Conservation (phyloP, 208 protist genomes). For the Trypanosomatidae sp. region DNA sequence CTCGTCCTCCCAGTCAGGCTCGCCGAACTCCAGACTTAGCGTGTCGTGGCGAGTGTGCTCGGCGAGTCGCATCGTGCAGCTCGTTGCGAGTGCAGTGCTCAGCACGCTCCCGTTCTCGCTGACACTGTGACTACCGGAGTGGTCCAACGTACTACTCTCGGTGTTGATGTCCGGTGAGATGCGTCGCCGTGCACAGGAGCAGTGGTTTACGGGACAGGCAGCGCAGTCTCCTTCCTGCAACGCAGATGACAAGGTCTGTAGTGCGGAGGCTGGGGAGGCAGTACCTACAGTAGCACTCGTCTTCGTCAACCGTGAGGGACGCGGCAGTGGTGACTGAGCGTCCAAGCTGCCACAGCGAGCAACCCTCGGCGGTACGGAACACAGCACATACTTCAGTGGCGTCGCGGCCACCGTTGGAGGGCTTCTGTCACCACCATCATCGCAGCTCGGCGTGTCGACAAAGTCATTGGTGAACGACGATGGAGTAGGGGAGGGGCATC, state of each 20-base stretch:
- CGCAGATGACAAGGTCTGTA: background rate
- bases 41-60: conserved; percentile 11
- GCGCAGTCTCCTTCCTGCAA: background rate
- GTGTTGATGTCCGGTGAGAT: conserved; percentile 12
- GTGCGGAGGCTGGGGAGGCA: background rate
- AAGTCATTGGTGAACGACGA: conserved; percentile 11
- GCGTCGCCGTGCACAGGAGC: conserved; percentile 7
- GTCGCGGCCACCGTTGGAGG: conserved; percentile 7
- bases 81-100: conserved; percentile 15
- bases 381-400: background rate
- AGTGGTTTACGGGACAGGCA: background rate
- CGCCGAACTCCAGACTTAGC: conserved; percentile 9
- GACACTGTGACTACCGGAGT: conserved; percentile 23
- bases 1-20: conserved; percentile 4
- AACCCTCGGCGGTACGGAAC: background rate
- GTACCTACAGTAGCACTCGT: background rate
- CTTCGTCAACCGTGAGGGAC: background rate
- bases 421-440: background rate
- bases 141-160: conserved; percentile 10
- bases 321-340: background rate
- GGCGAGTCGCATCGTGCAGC: conserved; percentile 19
- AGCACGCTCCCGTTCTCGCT: conserved; percentile 24
- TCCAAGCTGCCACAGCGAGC: background rate
- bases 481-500: conserved; percentile 6
- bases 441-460: background rate